Percentiles rank a stretch among this genome's conserved stretches.
Conservation (phyloP, 257 asterid genomes). For the Solanum pimpinellifolium region DNA sequence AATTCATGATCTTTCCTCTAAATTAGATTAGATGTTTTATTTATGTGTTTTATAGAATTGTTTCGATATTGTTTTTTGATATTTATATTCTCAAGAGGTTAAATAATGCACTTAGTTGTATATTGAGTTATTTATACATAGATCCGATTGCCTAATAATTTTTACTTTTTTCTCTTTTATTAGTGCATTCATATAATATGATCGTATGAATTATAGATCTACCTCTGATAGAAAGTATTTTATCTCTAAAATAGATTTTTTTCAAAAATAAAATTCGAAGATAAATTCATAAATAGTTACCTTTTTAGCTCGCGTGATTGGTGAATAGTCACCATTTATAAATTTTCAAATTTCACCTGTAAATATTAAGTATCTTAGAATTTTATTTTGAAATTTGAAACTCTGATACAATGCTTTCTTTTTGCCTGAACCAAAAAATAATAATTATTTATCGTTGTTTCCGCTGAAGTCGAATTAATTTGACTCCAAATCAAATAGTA, state of each 20-base stretch:
- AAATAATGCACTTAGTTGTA: not conserved
- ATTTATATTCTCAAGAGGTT: not conserved
- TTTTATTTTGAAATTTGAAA: not conserved
- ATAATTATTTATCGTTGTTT: not conserved
- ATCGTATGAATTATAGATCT: accelerated
- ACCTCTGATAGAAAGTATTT: not conserved
- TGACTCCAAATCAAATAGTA: not conserved
- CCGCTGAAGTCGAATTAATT: not conserved
- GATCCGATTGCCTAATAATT: not conserved
- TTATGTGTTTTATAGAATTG: not conserved
- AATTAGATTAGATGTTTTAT: not conserved
- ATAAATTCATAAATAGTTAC: not conserved
- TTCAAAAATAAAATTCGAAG: not conserved
- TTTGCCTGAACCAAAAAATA: not conserved
- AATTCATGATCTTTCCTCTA: not conserved
- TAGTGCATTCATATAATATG: not conserved
- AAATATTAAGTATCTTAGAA: not conserved
- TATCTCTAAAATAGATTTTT: not conserved
- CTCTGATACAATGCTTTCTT: not conserved
- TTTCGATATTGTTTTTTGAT: not conserved
- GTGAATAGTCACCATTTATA: not conserved
- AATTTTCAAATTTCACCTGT: not conserved
- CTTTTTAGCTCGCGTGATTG: not conserved
- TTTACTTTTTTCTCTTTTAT: not conserved
- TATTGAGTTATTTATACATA: not conserved